Conservation (phyloP, 1,139 yeast genomes). For the Sugiyamaella novakii region DNA sequence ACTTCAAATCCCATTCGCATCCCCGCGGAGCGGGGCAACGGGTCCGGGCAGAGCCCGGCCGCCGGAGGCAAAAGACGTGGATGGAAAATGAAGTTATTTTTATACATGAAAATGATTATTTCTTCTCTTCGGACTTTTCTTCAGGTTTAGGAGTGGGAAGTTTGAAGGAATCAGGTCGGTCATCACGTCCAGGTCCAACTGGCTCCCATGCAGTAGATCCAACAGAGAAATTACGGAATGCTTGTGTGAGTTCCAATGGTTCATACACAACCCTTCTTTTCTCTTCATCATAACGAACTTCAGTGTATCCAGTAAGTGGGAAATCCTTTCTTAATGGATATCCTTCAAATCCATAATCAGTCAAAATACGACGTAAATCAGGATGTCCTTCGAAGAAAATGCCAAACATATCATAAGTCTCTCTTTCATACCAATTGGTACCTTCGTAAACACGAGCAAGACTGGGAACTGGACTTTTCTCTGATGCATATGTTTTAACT, state of each 20-base stretch:
- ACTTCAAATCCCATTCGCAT: no score
- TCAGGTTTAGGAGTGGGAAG: slow-evolving; percentile 84
- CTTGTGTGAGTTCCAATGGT: slow-evolving; percentile 88
- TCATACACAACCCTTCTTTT: slow-evolving; percentile 88
- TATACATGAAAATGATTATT: slow-evolving; percentile 26
- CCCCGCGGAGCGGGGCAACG: no score
- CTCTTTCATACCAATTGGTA: slow-evolving; percentile 90
- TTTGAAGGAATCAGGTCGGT: slow-evolving; percentile 77
- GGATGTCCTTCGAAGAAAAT: slow-evolving; percentile 88
- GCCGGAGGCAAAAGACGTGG: slow-evolving; percentile 6
- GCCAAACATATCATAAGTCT: slow-evolving; percentile 83
- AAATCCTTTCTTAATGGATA: slow-evolving; percentile 90
- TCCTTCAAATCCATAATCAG: slow-evolving; percentile 92
- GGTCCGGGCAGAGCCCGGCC: neutral
- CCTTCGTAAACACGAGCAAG: slow-evolving; percentile 71
- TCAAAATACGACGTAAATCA: slow-evolving; percentile 85
- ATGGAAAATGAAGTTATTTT: neutral
- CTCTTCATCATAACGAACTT: slow-evolving; percentile 87
- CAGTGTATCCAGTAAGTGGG: slow-evolving; percentile 91
- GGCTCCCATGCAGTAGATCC: slow-evolving; percentile 93
- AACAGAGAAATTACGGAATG: slow-evolving; percentile 86
- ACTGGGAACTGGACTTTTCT: slow-evolving; percentile 80
- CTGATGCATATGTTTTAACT: slow-evolving; percentile 87
- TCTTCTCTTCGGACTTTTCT: slow-evolving; percentile 42
- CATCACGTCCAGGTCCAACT: slow-evolving; percentile 84